A percentile compares a stretch with the other conserved stretches of the same genome.
These are phyloP conservation scores for Cnidoscolus chayamansa DNA, from an alignment of 441 rosid species.

Conservation along the genomic window DNA sequence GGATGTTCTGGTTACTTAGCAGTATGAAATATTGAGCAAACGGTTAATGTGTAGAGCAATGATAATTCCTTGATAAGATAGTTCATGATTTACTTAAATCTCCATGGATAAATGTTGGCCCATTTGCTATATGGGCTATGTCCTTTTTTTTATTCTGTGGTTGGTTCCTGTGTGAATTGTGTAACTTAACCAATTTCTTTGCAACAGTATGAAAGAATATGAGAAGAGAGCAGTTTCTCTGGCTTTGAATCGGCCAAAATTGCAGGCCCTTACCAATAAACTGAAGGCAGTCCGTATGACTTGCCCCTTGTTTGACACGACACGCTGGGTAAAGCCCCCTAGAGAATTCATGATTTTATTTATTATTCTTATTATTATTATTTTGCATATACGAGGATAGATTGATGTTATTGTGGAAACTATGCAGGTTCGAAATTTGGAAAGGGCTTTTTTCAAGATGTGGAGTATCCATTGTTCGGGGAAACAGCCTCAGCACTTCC, in stretches of 20 bases:
- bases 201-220: constrained; percentile 75
- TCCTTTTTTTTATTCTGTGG: too few species aligned
- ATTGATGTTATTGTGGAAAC: neutral
- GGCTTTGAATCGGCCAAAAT: constrained; percentile 70
- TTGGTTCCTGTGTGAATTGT: too few species aligned
- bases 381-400: too few species aligned
- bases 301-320: constrained; percentile 89
- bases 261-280: constrained; percentile 66
- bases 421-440: constrained; percentile 81
- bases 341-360: neutral
- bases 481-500: constrained; percentile 73
- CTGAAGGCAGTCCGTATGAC: constrained; percentile 67
- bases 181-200: neutral
- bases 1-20: too few species aligned
- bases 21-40: too few species aligned
- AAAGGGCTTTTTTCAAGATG: constrained; percentile 89
- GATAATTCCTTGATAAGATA: too few species aligned
- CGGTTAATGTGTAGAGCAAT: too few species aligned
- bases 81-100: too few species aligned
- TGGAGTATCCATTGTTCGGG: constrained; percentile 84
- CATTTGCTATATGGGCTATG: too few species aligned
- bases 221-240: constrained; percentile 90
- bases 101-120: too few species aligned
- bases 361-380: too few species aligned
- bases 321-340: constrained; percentile 71